Conservation (phyloP, 2,329 filamentous ascomycete species). For the Knoxdaviesia capensis region DNA sequence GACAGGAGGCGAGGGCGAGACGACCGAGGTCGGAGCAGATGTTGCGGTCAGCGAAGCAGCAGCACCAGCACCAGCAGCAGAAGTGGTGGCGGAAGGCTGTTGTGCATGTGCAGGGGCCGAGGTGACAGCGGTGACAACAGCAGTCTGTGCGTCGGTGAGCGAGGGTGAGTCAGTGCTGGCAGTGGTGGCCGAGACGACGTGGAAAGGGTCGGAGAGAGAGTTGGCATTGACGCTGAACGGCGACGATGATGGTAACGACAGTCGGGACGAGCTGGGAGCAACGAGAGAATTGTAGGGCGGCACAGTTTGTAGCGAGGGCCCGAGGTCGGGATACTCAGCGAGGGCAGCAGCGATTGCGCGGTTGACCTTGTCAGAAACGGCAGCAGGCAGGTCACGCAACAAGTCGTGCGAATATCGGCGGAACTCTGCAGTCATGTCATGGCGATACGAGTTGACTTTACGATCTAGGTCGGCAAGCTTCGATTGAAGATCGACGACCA, state of each 20-base stretch:
- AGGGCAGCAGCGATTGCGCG: conserved; percentile 24
- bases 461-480: conserved; percentile 35
- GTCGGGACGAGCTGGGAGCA: not conserved
- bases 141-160: conserved; percentile 1
- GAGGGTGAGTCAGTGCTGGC: conserved; percentile 10
- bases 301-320: conserved; percentile 13
- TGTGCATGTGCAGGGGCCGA: not conserved
- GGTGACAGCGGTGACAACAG: not conserved
- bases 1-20: too few species aligned
- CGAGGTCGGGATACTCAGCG: conserved; percentile 24
- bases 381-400: conserved; percentile 23
- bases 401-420: conserved; percentile 29
- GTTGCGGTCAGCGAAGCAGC: too few species aligned
- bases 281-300: conserved; percentile 11
- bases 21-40: too few species aligned
- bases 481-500: conserved; percentile 29
- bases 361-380: conserved; percentile 24
- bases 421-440: conserved; percentile 36
- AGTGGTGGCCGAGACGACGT: conserved; percentile 7
- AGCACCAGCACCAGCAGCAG: too few species aligned
- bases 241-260: not conserved
- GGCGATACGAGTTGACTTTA: conserved; percentile 34
- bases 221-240: not conserved
- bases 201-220: conserved; percentile 5
- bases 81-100: too few species aligned